Percentiles rank a stretch among this genome's conserved stretches.
phyloP scores from a whole-genome alignment of 306 rosid genomes.

The Ormosia semicastrata region DNA sequence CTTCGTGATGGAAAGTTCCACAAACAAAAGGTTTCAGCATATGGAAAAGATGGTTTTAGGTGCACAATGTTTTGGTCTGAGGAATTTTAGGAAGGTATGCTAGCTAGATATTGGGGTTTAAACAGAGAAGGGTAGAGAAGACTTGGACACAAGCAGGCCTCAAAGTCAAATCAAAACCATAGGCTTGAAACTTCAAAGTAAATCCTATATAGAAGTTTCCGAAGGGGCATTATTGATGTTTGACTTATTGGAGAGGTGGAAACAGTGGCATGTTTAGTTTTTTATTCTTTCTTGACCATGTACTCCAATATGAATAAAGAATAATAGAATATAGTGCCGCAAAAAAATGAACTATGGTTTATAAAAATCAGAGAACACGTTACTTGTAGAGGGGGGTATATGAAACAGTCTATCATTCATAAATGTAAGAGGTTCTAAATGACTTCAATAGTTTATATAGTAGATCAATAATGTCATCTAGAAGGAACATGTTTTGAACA shows the following conservation, averaged over 20 bases:
- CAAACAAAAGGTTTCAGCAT: conserved; percentile 60
- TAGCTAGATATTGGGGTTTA: conserved; percentile 3
- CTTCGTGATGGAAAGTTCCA: conserved; percentile 43
- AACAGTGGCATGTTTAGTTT: background rate
- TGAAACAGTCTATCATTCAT: conserved; percentile 15
- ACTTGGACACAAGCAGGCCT: conserved; percentile 5
- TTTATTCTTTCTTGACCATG: conserved; percentile 27
- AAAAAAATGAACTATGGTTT: background rate
- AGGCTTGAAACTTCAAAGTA: conserved; percentile 6
- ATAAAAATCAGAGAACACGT: background rate
- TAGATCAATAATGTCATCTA: conserved; percentile 18
- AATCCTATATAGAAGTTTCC: conserved; percentile 51
- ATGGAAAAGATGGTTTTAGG: background rate
- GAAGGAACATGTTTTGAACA: conserved; percentile 34
- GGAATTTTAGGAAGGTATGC: background rate
- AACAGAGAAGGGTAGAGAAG: conserved; percentile 15
- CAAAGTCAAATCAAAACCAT: conserved; percentile 37
- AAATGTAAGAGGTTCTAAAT: conserved; percentile 1
- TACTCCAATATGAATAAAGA: background rate
- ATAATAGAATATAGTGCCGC: conserved; percentile 30
- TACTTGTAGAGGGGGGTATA: conserved; percentile 21
- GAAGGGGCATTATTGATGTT: conserved; percentile 20
- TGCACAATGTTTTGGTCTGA: background rate
- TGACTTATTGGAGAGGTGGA: conserved; percentile 34
- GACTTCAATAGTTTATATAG: background rate